These are phyloP conservation scores for Besnoitia besnoiti DNA, from an alignment of 169 alveolate genomes.

Conservation along the genomic window DNA sequence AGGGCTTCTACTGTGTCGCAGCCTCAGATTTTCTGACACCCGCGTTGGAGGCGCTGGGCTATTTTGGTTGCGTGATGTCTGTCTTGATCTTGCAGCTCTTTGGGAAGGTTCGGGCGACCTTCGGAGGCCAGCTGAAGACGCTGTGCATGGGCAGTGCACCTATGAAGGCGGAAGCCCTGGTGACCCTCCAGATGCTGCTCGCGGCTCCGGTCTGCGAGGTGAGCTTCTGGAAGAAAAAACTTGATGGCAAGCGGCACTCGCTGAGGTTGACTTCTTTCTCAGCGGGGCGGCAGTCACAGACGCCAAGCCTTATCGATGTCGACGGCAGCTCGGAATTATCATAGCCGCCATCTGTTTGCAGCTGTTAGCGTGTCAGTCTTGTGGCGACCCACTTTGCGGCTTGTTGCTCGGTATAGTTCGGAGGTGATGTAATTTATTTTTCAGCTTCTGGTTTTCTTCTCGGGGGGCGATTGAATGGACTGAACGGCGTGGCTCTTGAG, in stretches of 20 bases:
- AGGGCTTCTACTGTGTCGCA: neutral
- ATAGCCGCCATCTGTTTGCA: too few relatives aligned
- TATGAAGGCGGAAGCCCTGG: constrained; percentile 50
- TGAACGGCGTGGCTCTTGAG: neutral
- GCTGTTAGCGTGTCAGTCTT: too few relatives aligned
- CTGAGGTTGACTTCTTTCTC: neutral
- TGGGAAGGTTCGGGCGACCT: constrained; percentile 39
- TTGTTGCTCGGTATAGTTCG: too few relatives aligned
- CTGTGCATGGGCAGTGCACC: constrained; percentile 63
- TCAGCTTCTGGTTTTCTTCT: neutral
- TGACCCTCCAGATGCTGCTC: constrained; percentile 38
- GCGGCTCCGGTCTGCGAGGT: constrained; percentile 54
- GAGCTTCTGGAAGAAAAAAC: neutral
- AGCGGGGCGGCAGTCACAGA: too few relatives aligned
- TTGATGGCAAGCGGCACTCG: neutral
- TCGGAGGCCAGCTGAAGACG: constrained; percentile 49
- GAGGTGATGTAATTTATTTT: too few relatives aligned
- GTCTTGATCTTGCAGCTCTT: constrained; percentile 37
- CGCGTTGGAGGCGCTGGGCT: too few relatives aligned
- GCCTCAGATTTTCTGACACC: neutral
- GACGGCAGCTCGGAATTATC: too few relatives aligned
- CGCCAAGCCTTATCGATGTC: too few relatives aligned
- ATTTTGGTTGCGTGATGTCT: neutral
- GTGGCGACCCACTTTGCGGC: too few relatives aligned
- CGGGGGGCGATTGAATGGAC: neutral